Evolutionary conservation across 768 basidiomycete species (phyloP).

Genomic region (Rhizopogon rudus): DNA sequence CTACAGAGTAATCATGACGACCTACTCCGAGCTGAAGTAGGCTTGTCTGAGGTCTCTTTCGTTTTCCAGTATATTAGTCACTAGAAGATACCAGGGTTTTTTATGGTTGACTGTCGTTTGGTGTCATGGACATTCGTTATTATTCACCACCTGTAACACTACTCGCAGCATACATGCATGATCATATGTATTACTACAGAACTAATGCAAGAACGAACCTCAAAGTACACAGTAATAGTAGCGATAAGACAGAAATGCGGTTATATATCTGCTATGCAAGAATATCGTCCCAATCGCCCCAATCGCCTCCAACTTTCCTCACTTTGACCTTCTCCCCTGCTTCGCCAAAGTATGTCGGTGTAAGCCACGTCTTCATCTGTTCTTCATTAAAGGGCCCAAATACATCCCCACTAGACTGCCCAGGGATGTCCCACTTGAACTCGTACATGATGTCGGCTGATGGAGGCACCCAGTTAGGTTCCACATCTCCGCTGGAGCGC

Average conservation of each 20-base stretch:
- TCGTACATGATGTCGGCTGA: slow-evolving; percentile 75
- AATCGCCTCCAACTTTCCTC: slow-evolving; percentile 60
- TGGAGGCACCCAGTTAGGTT: slow-evolving; percentile 66
- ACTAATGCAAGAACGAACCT: background rate
- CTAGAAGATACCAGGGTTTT: slow-evolving; percentile 26
- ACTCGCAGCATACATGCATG: too few relatives aligned
- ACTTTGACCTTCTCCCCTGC: slow-evolving; percentile 76
- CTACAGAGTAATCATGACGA: slow-evolving; percentile 93
- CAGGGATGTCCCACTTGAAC: slow-evolving; percentile 72
- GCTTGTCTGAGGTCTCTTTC: slow-evolving; percentile 80
- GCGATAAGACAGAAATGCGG: background rate
- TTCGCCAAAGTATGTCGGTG: slow-evolving; percentile 76
- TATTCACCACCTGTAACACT: background rate
- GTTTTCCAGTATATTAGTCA: slow-evolving; percentile 97
- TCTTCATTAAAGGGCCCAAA: slow-evolving; percentile 82
- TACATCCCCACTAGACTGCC: slow-evolving; percentile 41
- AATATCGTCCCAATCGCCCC: slow-evolving; percentile 69
- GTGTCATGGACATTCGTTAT: background rate
- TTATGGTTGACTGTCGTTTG: background rate
- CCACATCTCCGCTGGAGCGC: slow-evolving; percentile 66
- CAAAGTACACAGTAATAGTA: background rate
- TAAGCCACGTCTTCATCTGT: slow-evolving; percentile 77
- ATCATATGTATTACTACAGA: background rate
- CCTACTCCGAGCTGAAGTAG: slow-evolving; percentile 85
- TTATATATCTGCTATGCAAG: slow-evolving; percentile 31